Evolutionary conservation across 2,329 filamentous ascomycete species (phyloP), one percentile per base, ranked within the genome.

Genomic region (Cladobotryum protrusum): DNA sequence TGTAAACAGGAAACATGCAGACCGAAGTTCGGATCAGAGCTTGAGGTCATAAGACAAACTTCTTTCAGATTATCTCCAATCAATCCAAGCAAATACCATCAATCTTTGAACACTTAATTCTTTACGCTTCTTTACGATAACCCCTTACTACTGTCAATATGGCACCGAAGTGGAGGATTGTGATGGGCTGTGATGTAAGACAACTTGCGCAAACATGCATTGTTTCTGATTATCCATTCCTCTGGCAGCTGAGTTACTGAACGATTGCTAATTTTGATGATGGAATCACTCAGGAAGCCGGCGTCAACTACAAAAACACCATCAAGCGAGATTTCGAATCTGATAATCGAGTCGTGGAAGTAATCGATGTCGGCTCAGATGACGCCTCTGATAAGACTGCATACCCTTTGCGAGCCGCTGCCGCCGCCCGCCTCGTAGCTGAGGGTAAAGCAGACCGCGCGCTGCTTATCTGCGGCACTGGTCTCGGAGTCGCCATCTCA

Each of bases 401-500:
- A 3, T 95, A 95, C 67, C 87, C 89, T 0, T 85, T 88, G 67
- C 79, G 87, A 37, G 88, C 88, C 51, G 86, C 88, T 37, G 79
- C 81, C 36, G 88, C 87, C 5, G 86, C 86, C 13, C 71, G 72
- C 53, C 72, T 86, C 35, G 78, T 87, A 11, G 74, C 76, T 4
- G 67, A 73, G 5, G 84, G 83, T 40, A 75, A 82, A 60, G 85
- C 80, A 47, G 89, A 95, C 69, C 84, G 89, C 47, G 89, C 87
- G 0, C 75, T 95, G 35, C 72, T 90, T 39, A 88, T 95, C 72
- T 95, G 89, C 71, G 89, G 89, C 2, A 95, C 89, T 0, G 89
- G 89, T 0, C 78, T 95, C 7, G 89, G 89, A 17, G 89, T 95
- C 7, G 89, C 89, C 59, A 95, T 95, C 64, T 73, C 81, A n/a